Base-by-base conservation (phyloP, 352 stramenopile genomes). In the Phytopythium sindhum region DNA sequence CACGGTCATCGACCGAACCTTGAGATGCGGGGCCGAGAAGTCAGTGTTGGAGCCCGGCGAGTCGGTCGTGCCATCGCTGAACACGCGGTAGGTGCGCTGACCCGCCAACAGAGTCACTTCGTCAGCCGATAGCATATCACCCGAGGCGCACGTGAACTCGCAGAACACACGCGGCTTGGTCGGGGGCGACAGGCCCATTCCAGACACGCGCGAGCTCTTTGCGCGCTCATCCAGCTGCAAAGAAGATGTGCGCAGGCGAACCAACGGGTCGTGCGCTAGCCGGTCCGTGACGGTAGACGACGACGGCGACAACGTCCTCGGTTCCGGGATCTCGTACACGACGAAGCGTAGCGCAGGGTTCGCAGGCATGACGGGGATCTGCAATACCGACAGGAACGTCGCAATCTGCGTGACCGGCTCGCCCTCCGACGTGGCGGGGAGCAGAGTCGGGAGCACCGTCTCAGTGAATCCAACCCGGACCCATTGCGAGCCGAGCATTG, bases 281-380 rank as follows among this genome's bases (percentile, higher is more conserved):
- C 55, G 50, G 19, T 72, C 28, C 24, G 64, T 58, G 26, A 50
- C 47, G 15, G 39, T 61, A 23, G 55, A 53, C 17, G 33, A 11
- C 19, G 52, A 64, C 5, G 73, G 70, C 10, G 64, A 80, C 41
- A 45, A 60, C 26, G 61, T 47, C 28, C 66, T 78, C 33, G 48
- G 15, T n/a, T 90, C 84, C n/a, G 73, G 73, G n/a, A 92, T 73
- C 61, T 92, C 81, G 64, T 95, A 93, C 42, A 93, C 80, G 3
- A 95, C 82, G 52, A 95, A 95, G 14, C 86, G 86, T 28, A 95
- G 64, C 56, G 90, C 75, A 3, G 82, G 72, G 29, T 89, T 88
- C 5, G 73, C 60, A 28, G 78, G 70, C 70, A 90, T 81, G 33
- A 88, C 71, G 14, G 86, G 84, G 29, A 93, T 84, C 63, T 95